These are phyloP conservation scores for Chlamydomonas incerta DNA, from an alignment of 139 green algal genomes.

Conservation along the genomic window DNA sequence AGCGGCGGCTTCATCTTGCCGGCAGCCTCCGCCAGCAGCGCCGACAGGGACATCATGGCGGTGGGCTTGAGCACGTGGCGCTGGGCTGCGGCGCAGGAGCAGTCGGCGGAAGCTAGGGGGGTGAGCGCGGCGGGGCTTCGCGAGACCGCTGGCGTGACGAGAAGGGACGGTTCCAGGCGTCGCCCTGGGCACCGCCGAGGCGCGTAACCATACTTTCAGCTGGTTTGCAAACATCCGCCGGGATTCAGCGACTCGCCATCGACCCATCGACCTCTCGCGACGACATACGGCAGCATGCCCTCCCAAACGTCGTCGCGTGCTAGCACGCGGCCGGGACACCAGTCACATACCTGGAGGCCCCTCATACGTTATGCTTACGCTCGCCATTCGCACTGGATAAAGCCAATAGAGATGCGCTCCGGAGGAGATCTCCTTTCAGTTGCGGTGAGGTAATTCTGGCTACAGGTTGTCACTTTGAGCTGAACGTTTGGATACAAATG, in stretches of 20 bases:
- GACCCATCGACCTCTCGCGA: background rate
- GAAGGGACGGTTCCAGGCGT: background rate
- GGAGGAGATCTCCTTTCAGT: too few species aligned
- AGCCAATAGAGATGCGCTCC: too few species aligned
- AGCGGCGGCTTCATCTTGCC: conserved; percentile 31
- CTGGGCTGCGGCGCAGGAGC: conserved; percentile 5
- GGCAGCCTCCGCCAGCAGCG: conserved; percentile 33
- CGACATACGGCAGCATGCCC: background rate
- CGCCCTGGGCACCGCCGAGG: too few species aligned
- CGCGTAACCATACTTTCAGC: too few species aligned
- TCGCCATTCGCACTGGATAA: too few species aligned
- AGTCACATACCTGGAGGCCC: conserved; percentile 18
- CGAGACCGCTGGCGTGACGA: background rate
- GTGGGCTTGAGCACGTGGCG: conserved; percentile 32
- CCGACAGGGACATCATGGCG: conserved; percentile 23
- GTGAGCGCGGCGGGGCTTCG: background rate
- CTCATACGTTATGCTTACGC: conserved; percentile 32
- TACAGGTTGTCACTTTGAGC: too few species aligned
- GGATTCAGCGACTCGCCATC: background rate
- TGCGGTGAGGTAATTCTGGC: too few species aligned
- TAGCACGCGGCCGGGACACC: background rate
- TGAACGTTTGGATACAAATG: too few species aligned
- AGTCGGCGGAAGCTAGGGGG: background rate
- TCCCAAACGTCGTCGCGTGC: background rate
- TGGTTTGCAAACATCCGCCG: too few species aligned